Base-by-base conservation (phyloP, 2,329 filamentous ascomycete genomes). In the Ophiostoma sp. region DNA sequence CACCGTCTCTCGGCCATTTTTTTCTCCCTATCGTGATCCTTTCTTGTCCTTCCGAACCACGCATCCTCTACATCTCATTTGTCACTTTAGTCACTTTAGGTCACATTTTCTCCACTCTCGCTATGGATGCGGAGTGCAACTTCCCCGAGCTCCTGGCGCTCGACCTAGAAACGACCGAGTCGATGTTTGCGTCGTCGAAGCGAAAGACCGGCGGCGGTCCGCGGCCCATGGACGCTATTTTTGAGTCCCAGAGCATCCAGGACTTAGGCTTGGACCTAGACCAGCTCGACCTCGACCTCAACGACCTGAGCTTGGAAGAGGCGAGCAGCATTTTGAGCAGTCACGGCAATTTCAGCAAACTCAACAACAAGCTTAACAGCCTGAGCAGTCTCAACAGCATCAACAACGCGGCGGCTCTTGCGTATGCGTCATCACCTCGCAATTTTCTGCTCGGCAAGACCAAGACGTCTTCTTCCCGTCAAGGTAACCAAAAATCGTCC, bases 111-210 rank as follows among this genome's bases (percentile, higher is more conserved):
- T 11, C n/a, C 28, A 36, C 25, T 2, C 31, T 50, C 36, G 52
- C 55, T 75, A 80, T 79, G 77, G 72, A 74, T 42, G 50, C 52
- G 15, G 81, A 80, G 69, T 84, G 83, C 78, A 89, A 85, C 79
- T 81, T 90, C 22, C 86, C 88, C 2, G 88, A 90, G 79, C 77
- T 88, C 52, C 81, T 90, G n/a, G 87, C 84, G 7, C 83, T 82
- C 74, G 87, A 90, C 75, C 80, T 89, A 63, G 85, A 88, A 77
- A 77, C 82, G 28, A 88, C 85, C 22, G 81, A 81, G 69, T 80
- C 82, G 11, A 78, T 87, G 33, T 89, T 89, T 72, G 80, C 80
- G 33, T 82, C 86, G 17, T n/a, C n/a, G 8, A 86, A 81, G 77
- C 85, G 84, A 73, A 85, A 89, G 83, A 87, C 87, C 6, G 84